A percentile compares a stretch with the other conserved stretches of the same genome.
phyloP scores from a whole-genome alignment of 176 grass and related monocot genomes.

The Avena sativa region DNA sequence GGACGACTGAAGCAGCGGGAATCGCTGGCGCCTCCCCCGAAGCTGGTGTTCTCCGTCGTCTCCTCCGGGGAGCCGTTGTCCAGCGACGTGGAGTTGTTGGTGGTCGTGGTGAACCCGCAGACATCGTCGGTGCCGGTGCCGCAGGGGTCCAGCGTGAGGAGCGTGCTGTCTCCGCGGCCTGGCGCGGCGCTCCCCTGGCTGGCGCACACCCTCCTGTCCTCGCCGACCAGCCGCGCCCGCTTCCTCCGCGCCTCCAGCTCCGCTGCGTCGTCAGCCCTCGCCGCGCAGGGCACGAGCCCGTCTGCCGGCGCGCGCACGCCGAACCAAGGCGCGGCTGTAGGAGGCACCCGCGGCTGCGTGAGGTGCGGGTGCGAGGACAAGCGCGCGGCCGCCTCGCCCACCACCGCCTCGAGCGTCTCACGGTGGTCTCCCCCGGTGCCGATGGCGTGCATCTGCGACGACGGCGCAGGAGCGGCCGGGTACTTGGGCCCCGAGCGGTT shows the following conservation, averaged over 20 bases:
- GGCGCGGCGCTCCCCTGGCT: slow-evolving; percentile 77
- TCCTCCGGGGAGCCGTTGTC: slow-evolving; percentile 70
- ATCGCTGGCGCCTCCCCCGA: slow-evolving; percentile 60
- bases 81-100: slow-evolving; percentile 72
- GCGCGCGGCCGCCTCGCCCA: slow-evolving; percentile 70
- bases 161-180: slow-evolving; percentile 48
- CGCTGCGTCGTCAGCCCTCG: slow-evolving; percentile 30
- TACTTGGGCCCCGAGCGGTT: slow-evolving; percentile 47
- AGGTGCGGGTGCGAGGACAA: slow-evolving; percentile 26
- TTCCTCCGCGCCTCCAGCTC: slow-evolving; percentile 38
- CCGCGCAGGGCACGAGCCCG: slow-evolving; percentile 67
- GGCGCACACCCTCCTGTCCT: slow-evolving; percentile 54
- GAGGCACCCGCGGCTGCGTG: background rate
- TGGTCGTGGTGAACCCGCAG: slow-evolving; percentile 58
- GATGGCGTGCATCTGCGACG: slow-evolving; percentile 23
- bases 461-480: background rate
- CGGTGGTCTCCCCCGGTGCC: slow-evolving; percentile 41
- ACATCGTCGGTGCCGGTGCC: slow-evolving; percentile 48
- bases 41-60: slow-evolving; percentile 76
- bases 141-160: slow-evolving; percentile 57
- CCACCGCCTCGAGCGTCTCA: slow-evolving; percentile 85
- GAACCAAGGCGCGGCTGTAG: background rate
- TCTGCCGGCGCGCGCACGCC: slow-evolving; percentile 25
- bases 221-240: slow-evolving; percentile 50
- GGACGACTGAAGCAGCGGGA: slow-evolving; percentile 67